Evolutionary conservation across 2,329 filamentous ascomycete genomes (phyloP), one percentile per base, ranked within the genome.

Genomic region (Aspergillus sp.): DNA sequence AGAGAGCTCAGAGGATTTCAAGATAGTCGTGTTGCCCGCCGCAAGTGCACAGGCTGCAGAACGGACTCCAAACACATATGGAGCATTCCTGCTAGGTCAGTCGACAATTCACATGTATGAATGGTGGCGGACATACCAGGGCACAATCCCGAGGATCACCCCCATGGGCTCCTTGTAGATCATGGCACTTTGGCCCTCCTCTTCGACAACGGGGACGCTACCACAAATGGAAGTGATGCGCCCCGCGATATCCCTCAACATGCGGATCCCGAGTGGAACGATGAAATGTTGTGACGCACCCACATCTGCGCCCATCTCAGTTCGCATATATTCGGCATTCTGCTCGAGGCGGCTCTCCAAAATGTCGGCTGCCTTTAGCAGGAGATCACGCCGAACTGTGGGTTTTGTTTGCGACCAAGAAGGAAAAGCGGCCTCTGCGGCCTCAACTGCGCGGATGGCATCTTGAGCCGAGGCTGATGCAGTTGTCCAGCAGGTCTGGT

Each of bases 161-260:
- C 91, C 91, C 70, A 85, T 91, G 0, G 91, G 90, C 74, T 93
- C 90, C 68, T 87, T 88, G 58, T 87, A 76, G 1, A 95, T 77
- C 63, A 94, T 79, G 0, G 87, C 90, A 57, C 77, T 82, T n/a
- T 81, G 81, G 0, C 81, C 82, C 55, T 84, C 80, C 13, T 83
- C 70, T 55, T 76, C 76, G 10, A 80, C 80, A 1, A 77, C 73
- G 1, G 82, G 83, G 5, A 85, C 80, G 45, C 72, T 74, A 0
- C 83, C 83, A 62, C 75, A 77, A 25, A 85, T 76, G 1, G 72
- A 74, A 19, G 76, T 75, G 21, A 82, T 75, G 41, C 81, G 73
- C 3, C 82, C 81, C 2, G 83, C 82, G 0, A 83, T 74, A 63
- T 84, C 82, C 45, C 78, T 74, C 59, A 85, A 63, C 74, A 82